Base-by-base conservation (phyloP, 1,284 basidiomycete species). In the Takashimella koratensis region DNA sequence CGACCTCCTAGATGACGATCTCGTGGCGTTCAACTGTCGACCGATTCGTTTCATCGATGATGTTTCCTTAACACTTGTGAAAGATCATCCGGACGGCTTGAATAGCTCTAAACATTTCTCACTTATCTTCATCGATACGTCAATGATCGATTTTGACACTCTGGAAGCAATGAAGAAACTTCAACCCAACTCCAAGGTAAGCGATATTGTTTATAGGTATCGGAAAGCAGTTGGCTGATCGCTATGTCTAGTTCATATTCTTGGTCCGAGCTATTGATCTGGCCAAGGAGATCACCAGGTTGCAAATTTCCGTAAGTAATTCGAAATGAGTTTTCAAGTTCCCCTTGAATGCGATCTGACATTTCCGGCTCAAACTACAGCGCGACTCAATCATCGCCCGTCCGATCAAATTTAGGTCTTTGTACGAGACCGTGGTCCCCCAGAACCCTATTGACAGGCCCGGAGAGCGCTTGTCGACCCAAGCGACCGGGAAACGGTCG, bases 351-450 rank as follows among this genome's bases (percentile, higher is more conserved):
- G n/a, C n/a, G n/a, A n/a, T n/a, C n/a, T n/a, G n/a, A n/a, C n/a
- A n/a, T n/a, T n/a, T n/a, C n/a, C n/a, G n/a, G n/a, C n/a, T n/a
- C n/a, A n/a, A n/a, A n/a, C 16, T 16, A 36, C 16, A 36, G 51
- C 64, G 66, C 23, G 67, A 68, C 5, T 50, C 59, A 4, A 71
- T 74, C 46, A 58, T 73, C 13, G 65, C 71, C 2, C 62, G 69
- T 19, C 71, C 72, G 5, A 59, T 73, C 56, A 75, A 72, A 50
- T 68, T 67, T 47, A 41, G 56, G 19, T 65, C 67, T 2, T 49
- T 75, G 16, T 62, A 70, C 53, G 55, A 69, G 39, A 58, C 56
- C 16, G 41, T 69, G 21, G 8, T 36, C 8, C 30, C 30, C 16
- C 30, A 36, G 16, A 36, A 8, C 30, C 16, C 30, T 8, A 36